These are phyloP conservation scores for Mycena sp. DNA, from an alignment of 1,284 basidiomycete genomes.

Conservation along the genomic window DNA sequence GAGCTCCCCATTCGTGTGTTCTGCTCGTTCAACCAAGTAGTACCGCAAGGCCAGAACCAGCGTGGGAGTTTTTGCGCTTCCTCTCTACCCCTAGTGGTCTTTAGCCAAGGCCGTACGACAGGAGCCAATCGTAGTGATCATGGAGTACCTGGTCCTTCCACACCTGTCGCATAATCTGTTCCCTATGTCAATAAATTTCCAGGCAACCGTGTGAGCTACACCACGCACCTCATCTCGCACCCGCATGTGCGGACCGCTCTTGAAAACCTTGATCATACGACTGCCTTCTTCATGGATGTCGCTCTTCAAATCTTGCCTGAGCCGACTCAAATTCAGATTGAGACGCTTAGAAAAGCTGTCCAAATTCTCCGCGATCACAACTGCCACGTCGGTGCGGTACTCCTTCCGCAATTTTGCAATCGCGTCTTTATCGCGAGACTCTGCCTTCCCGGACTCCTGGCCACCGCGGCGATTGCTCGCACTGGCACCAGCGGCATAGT, in stretches of 20 bases:
- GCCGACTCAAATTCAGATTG: background rate
- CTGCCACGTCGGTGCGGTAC: background rate
- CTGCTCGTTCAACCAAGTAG: background rate
- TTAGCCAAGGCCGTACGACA: too few relatives aligned
- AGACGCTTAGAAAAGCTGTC: constrained; percentile 11
- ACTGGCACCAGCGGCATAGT: too few relatives aligned
- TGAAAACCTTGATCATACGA: background rate
- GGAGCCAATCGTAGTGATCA: too few relatives aligned
- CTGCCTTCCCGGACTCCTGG: too few relatives aligned
- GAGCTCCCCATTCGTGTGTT: background rate
- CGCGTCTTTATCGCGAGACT: too few relatives aligned
- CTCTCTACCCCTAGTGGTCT: constrained; percentile 3
- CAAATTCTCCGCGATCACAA: constrained; percentile 14
- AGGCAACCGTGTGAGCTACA: background rate
- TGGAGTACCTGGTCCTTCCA: constrained; percentile 8
- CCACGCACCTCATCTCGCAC: constrained; percentile 5
- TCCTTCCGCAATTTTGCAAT: constrained; percentile 1
- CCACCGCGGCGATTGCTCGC: too few relatives aligned
- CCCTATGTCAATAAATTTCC: background rate
- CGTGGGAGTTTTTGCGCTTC: constrained; percentile 3
- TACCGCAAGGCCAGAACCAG: constrained; percentile 2
- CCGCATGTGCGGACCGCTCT: constrained; percentile 3
- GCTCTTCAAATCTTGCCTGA: constrained; percentile 2
- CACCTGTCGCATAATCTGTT: constrained; percentile 11
- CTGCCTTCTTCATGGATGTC: constrained; percentile 4